Percentiles rank a stretch among this genome's conserved stretches.
Conservation (phyloP, 2,329 filamentous ascomycete species). For the Xylaria sp. region DNA sequence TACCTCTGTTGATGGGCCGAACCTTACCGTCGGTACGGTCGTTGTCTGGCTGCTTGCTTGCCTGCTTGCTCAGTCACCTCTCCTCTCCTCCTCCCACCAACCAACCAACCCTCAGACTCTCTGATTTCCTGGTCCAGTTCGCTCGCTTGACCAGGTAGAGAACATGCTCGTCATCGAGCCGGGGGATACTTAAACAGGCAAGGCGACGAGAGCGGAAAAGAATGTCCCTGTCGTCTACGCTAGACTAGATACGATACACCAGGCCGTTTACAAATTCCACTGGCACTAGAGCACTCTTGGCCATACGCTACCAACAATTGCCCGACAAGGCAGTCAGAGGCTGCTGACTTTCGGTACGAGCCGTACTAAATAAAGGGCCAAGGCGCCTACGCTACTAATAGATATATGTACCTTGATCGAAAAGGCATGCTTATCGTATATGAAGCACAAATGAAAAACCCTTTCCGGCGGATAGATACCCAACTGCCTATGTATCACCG, state of each 20-base stretch:
- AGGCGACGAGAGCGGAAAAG: slow-evolving; percentile 25
- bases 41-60: slow-evolving; percentile 11
- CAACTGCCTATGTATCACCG: background rate
- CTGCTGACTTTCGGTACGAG: slow-evolving; percentile 31
- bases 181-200: slow-evolving; percentile 35
- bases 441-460: slow-evolving; percentile 7
- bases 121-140: slow-evolving; percentile 7
- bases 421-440: background rate
- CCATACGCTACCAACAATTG: slow-evolving; percentile 16
- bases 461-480: slow-evolving; percentile 4
- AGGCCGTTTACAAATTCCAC: slow-evolving; percentile 33
- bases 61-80: slow-evolving; percentile 21
- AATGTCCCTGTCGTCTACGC: slow-evolving; percentile 3
- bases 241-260: background rate
- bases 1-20: slow-evolving; percentile 30
- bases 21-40: slow-evolving; percentile 20
- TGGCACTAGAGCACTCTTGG: slow-evolving; percentile 21
- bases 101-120: slow-evolving; percentile 27
- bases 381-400: slow-evolving; percentile 27
- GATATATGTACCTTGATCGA: slow-evolving; percentile 1
- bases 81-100: background rate
- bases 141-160: background rate
- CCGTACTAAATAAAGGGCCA: slow-evolving; percentile 28
- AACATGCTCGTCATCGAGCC: slow-evolving; percentile 15
- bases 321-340: slow-evolving; percentile 25